phyloP scores from a whole-genome alignment of 2,329 filamentous ascomycete genomes.

The Aureobasidium musti region DNA sequence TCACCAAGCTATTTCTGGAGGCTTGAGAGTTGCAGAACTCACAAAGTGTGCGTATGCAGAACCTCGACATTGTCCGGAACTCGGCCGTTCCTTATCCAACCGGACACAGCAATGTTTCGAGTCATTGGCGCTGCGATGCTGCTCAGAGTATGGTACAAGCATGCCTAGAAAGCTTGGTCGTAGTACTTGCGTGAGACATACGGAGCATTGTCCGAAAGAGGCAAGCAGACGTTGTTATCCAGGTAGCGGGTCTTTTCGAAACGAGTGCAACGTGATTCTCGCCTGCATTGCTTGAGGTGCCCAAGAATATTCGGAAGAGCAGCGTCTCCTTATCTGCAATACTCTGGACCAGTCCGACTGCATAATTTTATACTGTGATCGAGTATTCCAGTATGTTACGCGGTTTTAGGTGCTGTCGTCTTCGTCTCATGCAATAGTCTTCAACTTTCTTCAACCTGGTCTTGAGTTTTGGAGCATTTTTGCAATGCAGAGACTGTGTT shows the following conservation, averaged over 20 bases:
- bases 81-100: not conserved
- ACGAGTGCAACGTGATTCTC: not conserved
- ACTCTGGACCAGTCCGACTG: not conserved
- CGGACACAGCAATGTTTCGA: not conserved
- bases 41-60: not conserved
- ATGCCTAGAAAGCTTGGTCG: not conserved
- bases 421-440: too few relatives aligned
- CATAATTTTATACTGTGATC: too few relatives aligned
- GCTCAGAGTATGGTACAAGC: not conserved
- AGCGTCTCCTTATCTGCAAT: too few relatives aligned
- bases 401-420: too few relatives aligned
- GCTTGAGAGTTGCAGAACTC: not conserved
- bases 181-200: not conserved
- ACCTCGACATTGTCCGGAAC: not conserved
- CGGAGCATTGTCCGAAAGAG: not conserved
- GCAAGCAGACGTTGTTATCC: not conserved
- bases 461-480: too few relatives aligned
- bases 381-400: too few relatives aligned
- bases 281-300: not conserved
- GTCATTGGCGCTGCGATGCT: not conserved
- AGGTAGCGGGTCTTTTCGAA: too few relatives aligned
- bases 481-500: too few relatives aligned
- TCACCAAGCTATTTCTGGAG: not conserved
- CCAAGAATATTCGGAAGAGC: not conserved
- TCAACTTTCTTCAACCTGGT: too few relatives aligned